Conservation (phyloP, 306 rosid genomes). For the Leucaena leucocephala region DNA sequence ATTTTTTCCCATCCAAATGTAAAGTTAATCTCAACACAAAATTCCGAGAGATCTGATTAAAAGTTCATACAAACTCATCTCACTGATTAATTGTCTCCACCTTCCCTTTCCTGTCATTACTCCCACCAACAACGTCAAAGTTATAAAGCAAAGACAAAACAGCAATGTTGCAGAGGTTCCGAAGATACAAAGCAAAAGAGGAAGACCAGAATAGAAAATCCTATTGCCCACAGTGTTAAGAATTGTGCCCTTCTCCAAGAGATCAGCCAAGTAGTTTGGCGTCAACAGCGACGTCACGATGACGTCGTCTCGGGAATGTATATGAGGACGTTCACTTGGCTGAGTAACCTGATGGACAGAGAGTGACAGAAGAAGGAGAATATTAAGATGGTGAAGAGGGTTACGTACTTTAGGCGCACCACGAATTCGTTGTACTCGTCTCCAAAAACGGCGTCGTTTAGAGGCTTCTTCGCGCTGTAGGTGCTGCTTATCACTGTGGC, state of each 20-base stretch:
- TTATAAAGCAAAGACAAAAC: conserved; percentile 6
- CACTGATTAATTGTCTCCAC: no score
- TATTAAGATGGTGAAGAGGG: background rate
- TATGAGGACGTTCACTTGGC: background rate
- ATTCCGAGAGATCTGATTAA: no score
- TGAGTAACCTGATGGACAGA: background rate
- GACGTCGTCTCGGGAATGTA: background rate
- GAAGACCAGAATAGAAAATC: background rate
- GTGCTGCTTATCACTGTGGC: background rate
- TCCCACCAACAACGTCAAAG: no score
- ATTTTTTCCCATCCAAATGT: no score
- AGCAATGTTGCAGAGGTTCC: background rate
- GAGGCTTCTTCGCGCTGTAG: background rate
- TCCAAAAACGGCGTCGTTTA: background rate
- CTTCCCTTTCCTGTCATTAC: no score
- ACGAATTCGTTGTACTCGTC: background rate
- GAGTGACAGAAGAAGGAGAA: background rate
- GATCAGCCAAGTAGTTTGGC: background rate
- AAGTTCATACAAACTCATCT: no score
- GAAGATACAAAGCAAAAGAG: background rate
- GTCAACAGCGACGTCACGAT: background rate
- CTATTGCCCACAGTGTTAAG: background rate
- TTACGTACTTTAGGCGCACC: background rate
- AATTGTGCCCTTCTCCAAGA: background rate
- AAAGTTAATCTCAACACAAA: no score